Base-by-base conservation (phyloP, 805 yeast genomes). In the Yarrowia yakushimensis region DNA sequence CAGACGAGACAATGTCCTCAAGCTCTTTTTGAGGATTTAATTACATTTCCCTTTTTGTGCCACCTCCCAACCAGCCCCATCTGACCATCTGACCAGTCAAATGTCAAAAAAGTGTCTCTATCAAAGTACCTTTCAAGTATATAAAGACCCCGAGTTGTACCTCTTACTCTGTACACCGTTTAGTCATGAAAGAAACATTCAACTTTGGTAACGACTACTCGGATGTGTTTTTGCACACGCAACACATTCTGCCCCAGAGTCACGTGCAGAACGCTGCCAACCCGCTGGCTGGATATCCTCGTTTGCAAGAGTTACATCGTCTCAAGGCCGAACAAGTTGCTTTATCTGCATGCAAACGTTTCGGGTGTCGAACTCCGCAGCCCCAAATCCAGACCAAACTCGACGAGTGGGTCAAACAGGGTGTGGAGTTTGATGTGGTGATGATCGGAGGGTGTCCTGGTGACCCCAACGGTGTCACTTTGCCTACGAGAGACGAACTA, bases 401-500 rank as follows among this genome's bases (percentile, higher is more conserved):
- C 63, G 79, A 82, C 63, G 70, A 72, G 20, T 88, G 96, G 96
- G 82, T 84, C 31, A 72, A 74, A 17, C 76, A 76, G 18, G 82
- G 81, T 8, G 69, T 88, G 37, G 83, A 82, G 64, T 93, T 92
- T 73, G 97, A 92, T 71, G 96, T 90, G 11, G 87, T 93, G 13
- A 90, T 93, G 96, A 84, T 92, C 62, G 96, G 96, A 0, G 93
- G 94, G 2, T 77, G 93, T 57, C 82, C 87, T 1, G 92, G 88
- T 66, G 85, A 87, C 69, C 25, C 34, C 12, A 18, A 36, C 27
- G 61, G 48, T 11, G 61, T 31, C 91, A 31, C 33, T 22, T 22
- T 85, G 69, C 80, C 87, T 62, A 76, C 88, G 18, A 78, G 82
- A 45, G 87, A 89, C 0, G 68, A 86, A 2, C 75, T 92, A 23